Base-by-base conservation (phyloP, 2,329 filamentous ascomycete species). In the Stachybotrys elegans region DNA sequence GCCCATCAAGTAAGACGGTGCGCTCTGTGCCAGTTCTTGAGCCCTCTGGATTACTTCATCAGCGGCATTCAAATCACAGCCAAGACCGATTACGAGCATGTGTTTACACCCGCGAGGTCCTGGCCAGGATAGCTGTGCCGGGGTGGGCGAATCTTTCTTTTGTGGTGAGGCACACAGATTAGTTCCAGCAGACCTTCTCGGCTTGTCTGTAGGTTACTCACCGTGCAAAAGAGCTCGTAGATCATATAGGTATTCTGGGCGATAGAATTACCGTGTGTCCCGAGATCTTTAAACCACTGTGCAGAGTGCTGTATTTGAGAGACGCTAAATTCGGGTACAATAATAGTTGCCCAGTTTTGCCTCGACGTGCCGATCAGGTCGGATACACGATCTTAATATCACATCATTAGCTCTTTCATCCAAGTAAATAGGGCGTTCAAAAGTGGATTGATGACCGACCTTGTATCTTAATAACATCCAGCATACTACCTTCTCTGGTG, bases 401-500 rank as follows among this genome's bases (percentile, higher is more conserved):
- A n/a, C n/a, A n/a, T n/a, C n/a, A n/a, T n/a, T n/a, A n/a, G n/a
- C n/a, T n/a, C n/a, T n/a, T n/a, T n/a, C n/a, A n/a, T n/a, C n/a
- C n/a, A n/a, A n/a, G n/a, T n/a, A n/a, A n/a, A n/a, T n/a, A n/a
- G n/a, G n/a, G n/a, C n/a, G n/a, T n/a, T n/a, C n/a, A 29, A n/a
- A 9, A 9, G 25, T 29, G n/a, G 9, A 29, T 9, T 9, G 25
- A 29, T 9, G 17, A 13, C 29, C 6, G 11, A 32, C 29, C 5
- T 32, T 32, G 29, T 16, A 32, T 32, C 11, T 32, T 16, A 32
- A 32, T 13, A 32, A 32, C 12, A 32, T 13, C 14, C 5, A 16
- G 14, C 29, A 32, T 32, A 12, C 17, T 5, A 12, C 29, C 29
- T 14, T 72, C 53, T 6, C 71, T 54, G 9, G 49, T 65, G 11